Evolutionary conservation across 2,329 filamentous ascomycete species (phyloP), one percentile per base, ranked within the genome.

Genomic region (Pseudodiploospora longispora): DNA sequence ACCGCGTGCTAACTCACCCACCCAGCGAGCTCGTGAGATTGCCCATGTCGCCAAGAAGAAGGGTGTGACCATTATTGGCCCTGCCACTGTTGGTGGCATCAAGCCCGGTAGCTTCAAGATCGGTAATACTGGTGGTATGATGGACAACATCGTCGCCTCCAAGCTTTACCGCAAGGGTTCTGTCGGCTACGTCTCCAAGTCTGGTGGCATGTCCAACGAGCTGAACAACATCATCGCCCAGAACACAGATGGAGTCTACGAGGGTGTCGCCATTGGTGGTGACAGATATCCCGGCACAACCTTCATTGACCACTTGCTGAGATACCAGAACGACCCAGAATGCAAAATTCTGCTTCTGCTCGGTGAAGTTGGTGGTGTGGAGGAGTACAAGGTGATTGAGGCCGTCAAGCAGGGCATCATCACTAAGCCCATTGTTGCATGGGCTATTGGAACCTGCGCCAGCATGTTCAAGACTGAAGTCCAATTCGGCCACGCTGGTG

Each of bases 401-500:
- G 93, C 93, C 49, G 87, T 98, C 58, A 93, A 97, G 82, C 78
- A 85, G 55, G 93, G 93, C 60, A 70, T 80, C 64, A 95, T 98
- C 68, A 98, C 85, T 67, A 98, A 98, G 83, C 93, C 93, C 60
- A 93, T 98, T 62, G 90, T 98, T 50, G 93, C 93, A 36, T 98
- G 93, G 93, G 93, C 93, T 56, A 98, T 98, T 62, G 93, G 93
- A 76, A 98, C 93, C 59, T 96, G 94, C 70, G 93, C 93, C 52
- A 91, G 87, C 79, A 93, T 98, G 89, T 95, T 98, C 78, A 97
- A 95, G 84, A 98, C 93, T 35, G 93, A 98, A 76, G 93, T 98
- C 38, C 93, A 98, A 71, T 98, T 98, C 73, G 93, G 93, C 62
- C 93, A 98, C 75, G 93, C 93, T 60, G 93, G 93, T 72, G 89